These are phyloP conservation scores for Saksenaea vasiformis DNA, from an alignment of 371 early-diverging fungal species.

Conservation along the genomic window DNA sequence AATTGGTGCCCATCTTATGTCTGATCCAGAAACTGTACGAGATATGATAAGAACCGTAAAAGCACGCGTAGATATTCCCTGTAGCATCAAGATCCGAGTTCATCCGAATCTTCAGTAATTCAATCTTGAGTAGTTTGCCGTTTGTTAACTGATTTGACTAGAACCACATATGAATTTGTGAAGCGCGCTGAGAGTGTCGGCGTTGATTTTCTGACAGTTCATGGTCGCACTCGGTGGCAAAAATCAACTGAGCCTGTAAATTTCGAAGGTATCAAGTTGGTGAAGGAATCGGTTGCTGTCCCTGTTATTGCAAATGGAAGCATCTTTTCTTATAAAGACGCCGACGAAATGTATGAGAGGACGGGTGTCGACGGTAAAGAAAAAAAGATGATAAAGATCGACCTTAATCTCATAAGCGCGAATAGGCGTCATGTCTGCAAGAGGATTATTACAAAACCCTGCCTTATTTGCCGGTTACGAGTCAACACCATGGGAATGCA, in stretches of 20 bases:
- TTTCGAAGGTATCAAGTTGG: slow-evolving; percentile 70
- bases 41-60: slow-evolving; percentile 82
- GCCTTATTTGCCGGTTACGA: slow-evolving; percentile 75
- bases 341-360: slow-evolving; percentile 61
- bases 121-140: too few relatives aligned
- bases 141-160: slow-evolving; percentile 15
- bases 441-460: slow-evolving; percentile 92
- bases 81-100: slow-evolving; percentile 82
- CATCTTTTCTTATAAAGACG: slow-evolving; percentile 71
- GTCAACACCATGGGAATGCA: slow-evolving; percentile 74
- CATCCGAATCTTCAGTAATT: slow-evolving; percentile 67
- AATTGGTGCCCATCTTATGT: slow-evolving; percentile 79
- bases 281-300: slow-evolving; percentile 70
- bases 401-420: neutral
- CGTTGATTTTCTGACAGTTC: slow-evolving; percentile 79
- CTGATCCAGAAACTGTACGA: slow-evolving; percentile 76
- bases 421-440: slow-evolving; percentile 81
- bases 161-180: slow-evolving; percentile 78
- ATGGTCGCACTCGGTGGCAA: slow-evolving; percentile 80
- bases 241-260: slow-evolving; percentile 77
- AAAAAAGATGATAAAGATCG: neutral
- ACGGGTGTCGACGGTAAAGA: slow-evolving; percentile 74
- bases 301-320: slow-evolving; percentile 87
- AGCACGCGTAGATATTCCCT: slow-evolving; percentile 65
- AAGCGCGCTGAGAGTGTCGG: slow-evolving; percentile 76